These are phyloP conservation scores for Podospora comata DNA, from an alignment of 495 filamentous ascomycete genomes.

Conservation along the genomic window DNA sequence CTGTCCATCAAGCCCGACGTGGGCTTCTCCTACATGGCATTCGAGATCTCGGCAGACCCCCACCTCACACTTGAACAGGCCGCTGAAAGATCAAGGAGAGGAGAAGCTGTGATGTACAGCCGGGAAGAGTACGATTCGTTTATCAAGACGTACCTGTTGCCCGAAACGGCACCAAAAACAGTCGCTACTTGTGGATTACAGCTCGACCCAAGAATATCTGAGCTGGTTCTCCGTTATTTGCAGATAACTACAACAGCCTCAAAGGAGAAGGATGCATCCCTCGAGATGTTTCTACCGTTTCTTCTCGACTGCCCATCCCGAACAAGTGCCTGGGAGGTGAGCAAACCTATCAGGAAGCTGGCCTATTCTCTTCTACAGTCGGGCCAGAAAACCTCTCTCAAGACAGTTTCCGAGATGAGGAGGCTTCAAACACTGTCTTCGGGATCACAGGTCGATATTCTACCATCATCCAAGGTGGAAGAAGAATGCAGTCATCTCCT, in stretches of 20 bases:
- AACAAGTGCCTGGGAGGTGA: slow-evolving; percentile 62
- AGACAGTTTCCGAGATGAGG: slow-evolving; percentile 30
- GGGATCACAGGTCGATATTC: slow-evolving; percentile 19
- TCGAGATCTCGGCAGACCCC: slow-evolving; percentile 38
- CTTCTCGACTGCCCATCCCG: slow-evolving; percentile 57
- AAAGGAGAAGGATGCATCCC: slow-evolving; percentile 11
- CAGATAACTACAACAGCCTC: not conserved
- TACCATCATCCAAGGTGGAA: slow-evolving; percentile 9
- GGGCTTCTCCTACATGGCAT: slow-evolving; percentile 36
- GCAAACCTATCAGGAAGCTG: slow-evolving; percentile 50
- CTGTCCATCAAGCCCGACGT: slow-evolving; percentile 30
- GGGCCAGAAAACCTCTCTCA: slow-evolving; percentile 21
- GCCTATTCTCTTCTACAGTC: slow-evolving; percentile 58
- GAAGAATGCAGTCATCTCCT: slow-evolving; percentile 9
- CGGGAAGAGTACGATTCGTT: slow-evolving; percentile 41
- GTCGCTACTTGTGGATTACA: not conserved
- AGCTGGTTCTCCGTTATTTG: slow-evolving; percentile 31
- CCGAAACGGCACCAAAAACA: slow-evolving; percentile 11
- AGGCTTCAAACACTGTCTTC: slow-evolving; percentile 28
- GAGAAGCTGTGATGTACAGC: slow-evolving; percentile 17
- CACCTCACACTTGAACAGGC: slow-evolving; percentile 33
- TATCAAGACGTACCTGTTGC: slow-evolving; percentile 41
- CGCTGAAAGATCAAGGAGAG: slow-evolving; percentile 25
- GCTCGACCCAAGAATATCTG: slow-evolving; percentile 52
- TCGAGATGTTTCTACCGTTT: slow-evolving; percentile 56